These are phyloP conservation scores for Pyrenula aspistea DNA, from an alignment of 495 filamentous ascomycete genomes.

Conservation along the genomic window DNA sequence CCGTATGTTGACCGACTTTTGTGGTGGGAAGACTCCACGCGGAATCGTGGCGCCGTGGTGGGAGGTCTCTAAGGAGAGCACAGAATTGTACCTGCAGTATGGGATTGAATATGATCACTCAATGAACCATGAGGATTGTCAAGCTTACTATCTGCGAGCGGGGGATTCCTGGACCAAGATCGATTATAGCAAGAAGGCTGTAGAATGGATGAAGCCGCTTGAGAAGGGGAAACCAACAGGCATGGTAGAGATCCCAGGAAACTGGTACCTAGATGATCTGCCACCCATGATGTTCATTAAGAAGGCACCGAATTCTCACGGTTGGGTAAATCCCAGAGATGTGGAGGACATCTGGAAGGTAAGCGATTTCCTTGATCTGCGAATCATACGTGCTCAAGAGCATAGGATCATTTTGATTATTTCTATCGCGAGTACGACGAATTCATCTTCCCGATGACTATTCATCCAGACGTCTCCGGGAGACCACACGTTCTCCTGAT, in stretches of 20 bases:
- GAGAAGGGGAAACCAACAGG: constrained; percentile 37
- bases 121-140: constrained; percentile 55
- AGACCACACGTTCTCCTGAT: constrained; percentile 56
- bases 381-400: background rate
- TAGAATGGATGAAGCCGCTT: constrained; percentile 57
- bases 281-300: constrained; percentile 54
- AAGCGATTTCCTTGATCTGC: too few relatives aligned
- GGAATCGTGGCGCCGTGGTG: constrained; percentile 58
- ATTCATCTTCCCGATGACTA: constrained; percentile 59
- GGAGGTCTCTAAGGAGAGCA: constrained; percentile 55
- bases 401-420: constrained; percentile 53
- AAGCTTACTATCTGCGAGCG: constrained; percentile 52
- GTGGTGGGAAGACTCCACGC: constrained; percentile 55
- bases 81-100: constrained; percentile 52
- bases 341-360: constrained; percentile 46
- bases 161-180: constrained; percentile 53
- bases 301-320: constrained; percentile 43
- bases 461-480: constrained; percentile 58
- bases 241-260: constrained; percentile 54
- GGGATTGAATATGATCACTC: constrained; percentile 62
- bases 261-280: constrained; percentile 59
- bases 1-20: constrained; percentile 58
- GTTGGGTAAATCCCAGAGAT: constrained; percentile 48
- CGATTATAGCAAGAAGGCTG: constrained; percentile 44
- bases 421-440: constrained; percentile 60